Conservation (phyloP, 1,284 basidiomycete species). For the Bondarzewia mesenterica region DNA sequence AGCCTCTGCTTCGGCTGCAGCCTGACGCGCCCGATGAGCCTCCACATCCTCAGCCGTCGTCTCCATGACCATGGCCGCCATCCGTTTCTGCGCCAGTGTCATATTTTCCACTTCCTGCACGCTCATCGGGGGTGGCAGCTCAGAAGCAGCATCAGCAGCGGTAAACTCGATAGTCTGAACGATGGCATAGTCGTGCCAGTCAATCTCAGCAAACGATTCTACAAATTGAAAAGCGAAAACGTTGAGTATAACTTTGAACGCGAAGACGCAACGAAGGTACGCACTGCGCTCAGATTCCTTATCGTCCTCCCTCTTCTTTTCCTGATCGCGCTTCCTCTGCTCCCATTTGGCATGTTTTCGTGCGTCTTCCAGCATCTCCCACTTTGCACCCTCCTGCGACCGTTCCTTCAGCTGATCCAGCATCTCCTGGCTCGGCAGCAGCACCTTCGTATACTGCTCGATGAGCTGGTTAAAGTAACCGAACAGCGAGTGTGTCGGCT, state of each 20-base stretch:
- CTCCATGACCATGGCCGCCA: constrained; percentile 99
- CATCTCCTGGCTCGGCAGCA: constrained; percentile 75
- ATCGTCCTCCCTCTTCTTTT: constrained; percentile 83
- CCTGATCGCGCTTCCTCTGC: constrained; percentile 72
- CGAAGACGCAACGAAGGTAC: constrained; percentile 23
- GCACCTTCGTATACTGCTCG: constrained; percentile 90
- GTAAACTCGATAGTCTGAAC: constrained; percentile 99
- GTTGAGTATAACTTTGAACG: background rate
- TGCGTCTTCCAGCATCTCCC: constrained; percentile 75
- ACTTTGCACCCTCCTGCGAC: constrained; percentile 53
- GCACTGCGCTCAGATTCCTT: constrained; percentile 80
- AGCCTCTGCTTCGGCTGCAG: constrained; percentile 72
- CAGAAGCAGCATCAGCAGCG: constrained; percentile 81
- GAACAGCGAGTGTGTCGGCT: constrained; percentile 93
- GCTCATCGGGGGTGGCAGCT: constrained; percentile 92
- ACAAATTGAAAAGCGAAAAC: constrained; percentile 5
- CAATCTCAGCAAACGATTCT: constrained; percentile 94
- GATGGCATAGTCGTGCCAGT: constrained; percentile 99
- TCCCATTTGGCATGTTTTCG: constrained; percentile 86
- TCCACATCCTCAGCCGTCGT: constrained; percentile 80
- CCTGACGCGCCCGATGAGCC: constrained; percentile 69
- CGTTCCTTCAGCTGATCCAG: constrained; percentile 65
- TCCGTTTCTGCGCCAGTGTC: constrained; percentile 94
- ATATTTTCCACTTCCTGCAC: constrained; percentile 93
- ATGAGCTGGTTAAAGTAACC: constrained; percentile 96